Evolutionary conservation across 768 basidiomycete species (phyloP).

Genomic region (Russula sp.): DNA sequence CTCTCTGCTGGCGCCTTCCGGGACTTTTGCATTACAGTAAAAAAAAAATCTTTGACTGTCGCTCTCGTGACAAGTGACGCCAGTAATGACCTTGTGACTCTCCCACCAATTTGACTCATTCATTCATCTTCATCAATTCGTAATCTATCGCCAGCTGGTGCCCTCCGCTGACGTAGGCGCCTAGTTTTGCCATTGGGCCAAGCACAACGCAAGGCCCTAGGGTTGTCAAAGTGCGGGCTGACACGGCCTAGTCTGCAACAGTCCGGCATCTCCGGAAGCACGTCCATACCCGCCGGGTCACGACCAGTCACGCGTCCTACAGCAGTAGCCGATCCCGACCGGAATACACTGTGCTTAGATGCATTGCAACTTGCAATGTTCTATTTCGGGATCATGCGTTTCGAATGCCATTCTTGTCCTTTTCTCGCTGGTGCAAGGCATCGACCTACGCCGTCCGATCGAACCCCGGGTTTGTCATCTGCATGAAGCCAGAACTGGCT

Average conservation of each 20-base stretch:
- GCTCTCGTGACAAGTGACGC: not conserved
- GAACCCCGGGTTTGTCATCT: not conserved
- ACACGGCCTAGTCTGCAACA: too few species aligned
- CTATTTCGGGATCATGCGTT: not conserved
- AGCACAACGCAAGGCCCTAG: too few species aligned
- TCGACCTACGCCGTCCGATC: not conserved
- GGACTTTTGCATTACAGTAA: not conserved
- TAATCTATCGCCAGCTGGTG: not conserved
- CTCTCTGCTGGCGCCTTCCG: not conserved
- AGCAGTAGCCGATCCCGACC: not conserved
- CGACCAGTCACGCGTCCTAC: too few species aligned
- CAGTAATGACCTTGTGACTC: not conserved
- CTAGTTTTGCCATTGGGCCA: conserved; percentile 1
- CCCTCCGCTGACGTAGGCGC: conserved; percentile 7
- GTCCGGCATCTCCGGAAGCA: too few species aligned
- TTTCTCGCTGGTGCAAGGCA: not conserved
- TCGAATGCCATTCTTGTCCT: not conserved
- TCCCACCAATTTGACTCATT: conserved; percentile 7
- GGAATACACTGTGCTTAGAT: not conserved
- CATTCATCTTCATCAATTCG: too few species aligned
- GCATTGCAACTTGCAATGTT: not conserved
- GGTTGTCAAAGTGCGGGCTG: too few species aligned
- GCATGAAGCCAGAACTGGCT: not conserved
- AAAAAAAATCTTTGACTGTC: not conserved
- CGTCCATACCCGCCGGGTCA: too few species aligned